Evolutionary conservation across 768 basidiomycete species (phyloP).

Genomic region (Mycena polygramma): DNA sequence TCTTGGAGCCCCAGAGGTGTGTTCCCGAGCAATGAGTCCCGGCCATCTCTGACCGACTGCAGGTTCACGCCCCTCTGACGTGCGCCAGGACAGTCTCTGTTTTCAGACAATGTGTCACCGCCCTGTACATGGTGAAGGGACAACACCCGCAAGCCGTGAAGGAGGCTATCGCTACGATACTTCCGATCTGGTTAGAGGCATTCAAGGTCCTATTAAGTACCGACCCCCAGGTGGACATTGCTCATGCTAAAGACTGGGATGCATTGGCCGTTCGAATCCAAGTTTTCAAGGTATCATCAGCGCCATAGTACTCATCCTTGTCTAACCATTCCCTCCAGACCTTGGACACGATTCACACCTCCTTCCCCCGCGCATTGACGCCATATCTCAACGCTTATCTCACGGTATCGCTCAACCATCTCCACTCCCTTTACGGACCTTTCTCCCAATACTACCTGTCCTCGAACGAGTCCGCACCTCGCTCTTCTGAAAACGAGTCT

Average conservation of each 20-base stretch:
- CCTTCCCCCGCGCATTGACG: constrained; percentile 82
- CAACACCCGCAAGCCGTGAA: constrained; percentile 90
- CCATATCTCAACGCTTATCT: constrained; percentile 75
- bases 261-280: constrained; percentile 83
- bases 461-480: constrained; percentile 66
- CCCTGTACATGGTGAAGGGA: constrained; percentile 95
- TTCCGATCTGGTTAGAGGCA: constrained; percentile 93
- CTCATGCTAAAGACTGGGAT: constrained; percentile 79
- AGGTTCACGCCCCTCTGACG: constrained; percentile 84
- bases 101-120: constrained; percentile 90
- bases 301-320: constrained; percentile 26
- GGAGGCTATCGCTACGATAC: constrained; percentile 82
- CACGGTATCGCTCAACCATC: constrained; percentile 67
- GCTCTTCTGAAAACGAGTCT: constrained; percentile 79
- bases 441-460: constrained; percentile 75
- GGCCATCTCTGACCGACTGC: constrained; percentile 23
- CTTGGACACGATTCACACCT: constrained; percentile 81
- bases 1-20: constrained; percentile 80
- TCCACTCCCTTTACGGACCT: constrained; percentile 68
- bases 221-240: constrained; percentile 74
- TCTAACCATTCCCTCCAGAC: constrained; percentile 61
- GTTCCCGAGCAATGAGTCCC: constrained; percentile 23
- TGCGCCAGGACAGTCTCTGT: constrained; percentile 89
- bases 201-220: constrained; percentile 82
- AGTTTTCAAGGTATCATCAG: constrained; percentile 77